Conservation (phyloP, 495 filamentous ascomycete genomes). For the Podospora bellae-mahoneyi region DNA sequence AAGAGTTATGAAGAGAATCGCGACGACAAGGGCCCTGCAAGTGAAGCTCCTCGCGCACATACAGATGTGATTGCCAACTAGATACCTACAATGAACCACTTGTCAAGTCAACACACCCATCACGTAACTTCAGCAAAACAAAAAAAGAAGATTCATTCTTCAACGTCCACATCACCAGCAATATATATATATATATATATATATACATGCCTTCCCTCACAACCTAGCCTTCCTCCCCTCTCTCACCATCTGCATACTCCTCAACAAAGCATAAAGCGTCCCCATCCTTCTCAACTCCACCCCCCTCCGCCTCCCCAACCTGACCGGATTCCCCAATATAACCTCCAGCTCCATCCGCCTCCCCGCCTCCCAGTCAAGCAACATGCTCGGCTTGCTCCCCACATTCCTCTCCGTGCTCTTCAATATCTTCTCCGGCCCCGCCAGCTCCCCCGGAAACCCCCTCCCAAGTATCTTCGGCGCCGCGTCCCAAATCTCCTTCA, state of each 20-base stretch:
- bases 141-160: not conserved
- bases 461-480: constrained; percentile 51
- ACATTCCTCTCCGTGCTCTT: constrained; percentile 53
- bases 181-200: too few species aligned
- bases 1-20: too few species aligned
- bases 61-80: too few species aligned
- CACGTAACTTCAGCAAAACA: too few species aligned
- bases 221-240: constrained; percentile 36
- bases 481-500: constrained; percentile 56
- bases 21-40: too few species aligned
- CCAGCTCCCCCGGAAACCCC: constrained; percentile 43
- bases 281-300: constrained; percentile 53
- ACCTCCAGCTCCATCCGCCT: constrained; percentile 58
- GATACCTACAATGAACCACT: too few species aligned
- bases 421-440: constrained; percentile 53
- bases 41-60: too few species aligned
- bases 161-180: too few species aligned
- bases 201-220: constrained; percentile 20
- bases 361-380: constrained; percentile 56
- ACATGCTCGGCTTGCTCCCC: constrained; percentile 58
- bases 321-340: constrained; percentile 57
- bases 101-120: too few species aligned
- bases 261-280: constrained; percentile 50
- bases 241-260: constrained; percentile 45
- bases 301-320: constrained; percentile 49